A percentile compares a stretch with the other conserved stretches of the same genome.
Conservation (phyloP, 345 rosid species). For the Eucalyptus tenuipes region DNA sequence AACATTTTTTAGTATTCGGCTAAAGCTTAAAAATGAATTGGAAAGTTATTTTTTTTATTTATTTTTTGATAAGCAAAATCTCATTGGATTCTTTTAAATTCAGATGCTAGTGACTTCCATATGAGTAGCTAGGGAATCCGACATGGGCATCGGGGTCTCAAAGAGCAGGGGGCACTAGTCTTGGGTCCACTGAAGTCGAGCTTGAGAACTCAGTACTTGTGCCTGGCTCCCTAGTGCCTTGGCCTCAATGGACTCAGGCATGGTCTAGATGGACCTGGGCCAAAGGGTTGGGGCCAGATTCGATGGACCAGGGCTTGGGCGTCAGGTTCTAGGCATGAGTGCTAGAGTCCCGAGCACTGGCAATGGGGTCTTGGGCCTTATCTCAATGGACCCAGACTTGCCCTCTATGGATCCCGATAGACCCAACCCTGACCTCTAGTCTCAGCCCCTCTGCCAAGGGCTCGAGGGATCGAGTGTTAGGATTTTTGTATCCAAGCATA, state of each 20-base stretch:
- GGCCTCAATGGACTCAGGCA: not conserved
- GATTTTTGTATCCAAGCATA: not conserved
- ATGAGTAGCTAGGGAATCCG: not conserved
- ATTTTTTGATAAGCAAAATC: too few species aligned
- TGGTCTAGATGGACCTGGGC: not conserved
- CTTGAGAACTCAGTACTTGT: not conserved
- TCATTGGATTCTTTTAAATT: too few species aligned
- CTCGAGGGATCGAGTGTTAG: not conserved
- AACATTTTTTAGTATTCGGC: too few species aligned
- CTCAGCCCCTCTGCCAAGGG: not conserved
- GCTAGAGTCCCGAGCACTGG: not conserved
- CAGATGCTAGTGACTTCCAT: not conserved
- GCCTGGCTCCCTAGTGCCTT: not conserved
- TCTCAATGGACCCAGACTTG: not conserved
- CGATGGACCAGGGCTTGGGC: fast-evolving
- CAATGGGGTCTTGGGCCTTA: not conserved
- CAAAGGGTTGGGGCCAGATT: not conserved
- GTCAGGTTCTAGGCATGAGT: not conserved
- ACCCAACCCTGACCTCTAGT: not conserved
- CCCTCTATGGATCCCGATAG: not conserved
- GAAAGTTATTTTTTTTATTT: too few species aligned
- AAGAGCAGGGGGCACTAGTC: not conserved
- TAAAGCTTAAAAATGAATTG: not conserved
- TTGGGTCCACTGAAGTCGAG: not conserved
- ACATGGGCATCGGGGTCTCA: not conserved